These are phyloP conservation scores for Taiozyma onychis DNA, from an alignment of 1,139 yeast species.

Conservation along the genomic window DNA sequence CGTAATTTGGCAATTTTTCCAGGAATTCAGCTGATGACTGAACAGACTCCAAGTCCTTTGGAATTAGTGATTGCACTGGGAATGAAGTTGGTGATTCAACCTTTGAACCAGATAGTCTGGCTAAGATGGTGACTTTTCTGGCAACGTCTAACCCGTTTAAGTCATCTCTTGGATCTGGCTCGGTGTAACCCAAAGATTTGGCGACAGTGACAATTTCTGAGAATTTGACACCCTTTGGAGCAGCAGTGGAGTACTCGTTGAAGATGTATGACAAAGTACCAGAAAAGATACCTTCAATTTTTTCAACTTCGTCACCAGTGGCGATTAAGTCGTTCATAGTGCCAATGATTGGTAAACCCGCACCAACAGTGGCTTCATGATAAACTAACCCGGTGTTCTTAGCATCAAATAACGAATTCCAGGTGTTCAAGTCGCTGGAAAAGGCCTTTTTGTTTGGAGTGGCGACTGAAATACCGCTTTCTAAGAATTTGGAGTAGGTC, in stretches of 20 bases:
- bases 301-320: constrained; percentile 89
- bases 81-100: constrained; percentile 93
- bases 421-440: constrained; percentile 67
- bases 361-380: constrained; percentile 99
- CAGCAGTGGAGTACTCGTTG: constrained; percentile 80
- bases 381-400: constrained; percentile 74
- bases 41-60: constrained; percentile 74
- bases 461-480: constrained; percentile 83
- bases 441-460: constrained; percentile 98
- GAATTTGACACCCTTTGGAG: constrained; percentile 59
- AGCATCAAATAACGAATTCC: constrained; percentile 69
- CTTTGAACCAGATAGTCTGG: constrained; percentile 82
- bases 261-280: constrained; percentile 96
- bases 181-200: constrained; percentile 89
- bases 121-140: constrained; percentile 91
- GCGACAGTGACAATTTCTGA: constrained; percentile 89
- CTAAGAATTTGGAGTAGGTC: constrained; percentile 67
- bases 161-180: constrained; percentile 99
- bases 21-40: constrained; percentile 72
- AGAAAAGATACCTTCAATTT: constrained; percentile 92
- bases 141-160: constrained; percentile 97
- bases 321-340: constrained; percentile 80
- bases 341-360: constrained; percentile 91
- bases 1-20: constrained; percentile 76
- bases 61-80: constrained; percentile 91